Evolutionary conservation across 148 eudicot species (phyloP), one percentile per base, ranked within the genome.

Genomic region (Vaccinium darrowii): DNA sequence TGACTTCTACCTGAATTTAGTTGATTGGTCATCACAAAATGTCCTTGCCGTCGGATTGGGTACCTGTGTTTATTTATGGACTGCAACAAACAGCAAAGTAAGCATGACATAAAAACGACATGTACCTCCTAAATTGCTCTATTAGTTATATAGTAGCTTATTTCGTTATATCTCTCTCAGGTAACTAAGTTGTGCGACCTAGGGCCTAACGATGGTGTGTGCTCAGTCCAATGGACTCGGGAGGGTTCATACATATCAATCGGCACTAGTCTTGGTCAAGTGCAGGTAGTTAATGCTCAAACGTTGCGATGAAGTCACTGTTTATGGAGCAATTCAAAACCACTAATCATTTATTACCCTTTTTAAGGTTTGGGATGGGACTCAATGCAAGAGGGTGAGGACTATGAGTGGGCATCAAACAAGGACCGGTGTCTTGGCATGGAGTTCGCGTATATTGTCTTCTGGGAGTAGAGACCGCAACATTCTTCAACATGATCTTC

Each of bases 21-120:
- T 97, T 12, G 99, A 97, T 79, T 97, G 99, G 98, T 97, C 98
- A 1, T 95, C 99, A 0, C 98, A 97, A 84, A 95, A 95, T 85
- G 91, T 94, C 62, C 98, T 97, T 49, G 99, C 98, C 1, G 98
- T 97, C 86, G 99, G 99, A 71, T 90, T 95, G 69, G 98, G 99
- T 43, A 95, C 95, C 60, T 94, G 96, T 86, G 98, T 97, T 39
- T 97, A 97, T 86, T 52, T 97, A 84, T 97, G 99, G 99, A 95
- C 91, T 85, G 99, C 99, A 54, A 91, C 98, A 71, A 97, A 90
- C 87, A 93, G 96, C 90, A 95, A 92, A 88, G 99, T 95, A 71
- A 89, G 91, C 82, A 53, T 74, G 7, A 74, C 18, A 47, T 51
- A 74, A 19, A 23, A 27, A 69, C 18, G 47, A 18, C 9, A 30